Percentiles rank a stretch among this genome's conserved stretches.
phyloP scores from a whole-genome alignment of 129 eudicot species.

The Silybum marianum region DNA sequence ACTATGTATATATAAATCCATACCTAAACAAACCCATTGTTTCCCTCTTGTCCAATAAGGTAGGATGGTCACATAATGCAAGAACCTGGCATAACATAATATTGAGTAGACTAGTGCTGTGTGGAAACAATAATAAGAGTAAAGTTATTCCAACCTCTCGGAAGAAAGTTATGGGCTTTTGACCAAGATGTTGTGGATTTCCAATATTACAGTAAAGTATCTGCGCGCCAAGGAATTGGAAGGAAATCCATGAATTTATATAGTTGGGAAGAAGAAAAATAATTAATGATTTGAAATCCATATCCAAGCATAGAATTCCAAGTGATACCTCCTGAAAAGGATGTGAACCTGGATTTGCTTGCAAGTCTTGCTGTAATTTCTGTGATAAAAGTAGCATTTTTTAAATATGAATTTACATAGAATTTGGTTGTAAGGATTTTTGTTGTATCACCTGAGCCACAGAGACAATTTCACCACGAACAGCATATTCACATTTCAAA shows the following conservation, averaged over 20 bases:
- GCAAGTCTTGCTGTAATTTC: slow-evolving; percentile 77
- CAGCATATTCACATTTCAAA: slow-evolving; percentile 90
- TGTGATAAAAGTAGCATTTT: too few species aligned
- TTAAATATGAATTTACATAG: too few species aligned
- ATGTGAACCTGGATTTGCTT: slow-evolving; percentile 71
- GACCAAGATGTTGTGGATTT: slow-evolving; percentile 95
- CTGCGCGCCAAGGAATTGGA: slow-evolving; percentile 55
- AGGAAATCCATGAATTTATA: not conserved
- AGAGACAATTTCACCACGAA: slow-evolving; percentile 91
- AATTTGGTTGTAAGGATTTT: too few species aligned
- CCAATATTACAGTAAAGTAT: slow-evolving; percentile 92
- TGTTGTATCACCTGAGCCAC: slow-evolving; percentile 68
- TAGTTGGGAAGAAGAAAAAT: too few species aligned
- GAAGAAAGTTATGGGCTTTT: slow-evolving; percentile 92
- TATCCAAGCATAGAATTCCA: not conserved
- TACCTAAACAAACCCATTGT: slow-evolving; percentile 86
- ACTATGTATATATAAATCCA: not conserved
- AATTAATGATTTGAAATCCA: not conserved
- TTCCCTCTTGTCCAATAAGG: slow-evolving; percentile 76
- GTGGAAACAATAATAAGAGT: not conserved
- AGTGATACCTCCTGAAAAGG: slow-evolving; percentile 80
- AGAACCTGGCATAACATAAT: slow-evolving; percentile 65
- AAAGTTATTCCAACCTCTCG: slow-evolving; percentile 59
- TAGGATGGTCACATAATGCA: slow-evolving; percentile 92
- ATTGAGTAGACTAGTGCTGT: slow-evolving; percentile 11